Base-by-base conservation (phyloP, 75 land plant species). In the Pseudotsuga menziesii region DNA sequence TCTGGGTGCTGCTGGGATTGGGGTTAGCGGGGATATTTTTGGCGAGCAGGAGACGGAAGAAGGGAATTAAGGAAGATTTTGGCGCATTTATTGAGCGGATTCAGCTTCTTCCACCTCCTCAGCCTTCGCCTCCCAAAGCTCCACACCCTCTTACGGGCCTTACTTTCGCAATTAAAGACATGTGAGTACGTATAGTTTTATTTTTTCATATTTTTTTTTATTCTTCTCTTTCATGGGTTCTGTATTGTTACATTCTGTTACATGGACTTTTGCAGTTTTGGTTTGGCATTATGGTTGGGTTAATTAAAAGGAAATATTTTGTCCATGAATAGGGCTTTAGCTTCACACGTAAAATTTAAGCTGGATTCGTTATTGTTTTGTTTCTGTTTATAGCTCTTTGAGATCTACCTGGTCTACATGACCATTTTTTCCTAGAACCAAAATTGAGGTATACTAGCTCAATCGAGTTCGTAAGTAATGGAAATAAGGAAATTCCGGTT, bases 61-160 rank as follows among this genome's bases (percentile, higher is more conserved):
- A 83, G 48, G 73, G 69, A 56, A 72, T 83, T 32, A 89, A 72
- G 63, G 79, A 88, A 77, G 94, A 90, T 70, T 82, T 90, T 69
- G 98, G 98, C 5, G 98, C 98, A 11, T 96, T 96, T 78, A 79
- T 94, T 19, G 72, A 87, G 64, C 82, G 79, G 72, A 72, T 96
- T 39, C 82, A 91, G 85, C 81, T 96, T 19, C 92, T 91, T 56
- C 98, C 98, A 36, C 97, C 98, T 1, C 98, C 98, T 32, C 94
- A 79, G 61, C 97, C 98, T 1, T 79, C 97, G 11, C 98, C 98
- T 41, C 98, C 97, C 39, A 94, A 82, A 59, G 97, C 98, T 44
- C 94, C 97, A 17, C 97, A 85, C 61, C 90, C 93, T 14, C 88
- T 96, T 12, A 82, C 94, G 13, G 89, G 84, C 29, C 98, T 96